Base-by-base conservation (phyloP, 2,329 filamentous ascomycete species). In the Calcarisporium arbuscula region DNA sequence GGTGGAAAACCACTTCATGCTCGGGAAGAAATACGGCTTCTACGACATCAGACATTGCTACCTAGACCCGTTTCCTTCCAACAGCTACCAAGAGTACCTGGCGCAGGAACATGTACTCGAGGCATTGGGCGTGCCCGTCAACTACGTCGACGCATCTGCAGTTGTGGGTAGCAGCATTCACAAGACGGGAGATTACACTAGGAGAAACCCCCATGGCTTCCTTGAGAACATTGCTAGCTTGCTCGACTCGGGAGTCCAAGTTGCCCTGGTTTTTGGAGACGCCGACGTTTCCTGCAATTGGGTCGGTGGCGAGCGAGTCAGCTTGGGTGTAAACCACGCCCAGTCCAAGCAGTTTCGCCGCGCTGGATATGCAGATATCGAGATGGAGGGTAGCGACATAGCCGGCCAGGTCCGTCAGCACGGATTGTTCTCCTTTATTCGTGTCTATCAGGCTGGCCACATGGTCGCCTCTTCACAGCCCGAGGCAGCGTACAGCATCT, bases 371-470 rank as follows among this genome's bases (percentile, higher is more conserved):
- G 74, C 77, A 1, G 76, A 81, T 10, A 77, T 92, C 42, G 63
- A 78, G 10, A 77, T 85, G 25, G 84, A 86, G 50, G 69, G 67
- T 18, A 67, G 70, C 6, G 81, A 82, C 57, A 74, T 79, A 50
- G 84, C 76, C 33, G 86, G 85, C 15, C 73, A 75, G 36, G 84
- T 86, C 0, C 74, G 85, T 5, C 84, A 92, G 55, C 85, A 77
- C 48, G 85, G 82, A 8, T 89, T 89, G 46, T 70, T 84, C 35
- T 77, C 72, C 12, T 84, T 84, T 53, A 75, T 74, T 35, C 69
- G 80, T 7, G 67, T 84, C 30, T 83, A 79, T 52, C 73, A 82
- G 47, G 68, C 78, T 12, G 79, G 80, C 3, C 80, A 84, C 48
- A 69, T 76, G 33, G 70, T 79, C 1, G 68, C 76, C 0, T 72